Evolutionary conservation across 2,329 filamentous ascomycete species (phyloP).

Genomic region (Exserohilum rostratum): DNA sequence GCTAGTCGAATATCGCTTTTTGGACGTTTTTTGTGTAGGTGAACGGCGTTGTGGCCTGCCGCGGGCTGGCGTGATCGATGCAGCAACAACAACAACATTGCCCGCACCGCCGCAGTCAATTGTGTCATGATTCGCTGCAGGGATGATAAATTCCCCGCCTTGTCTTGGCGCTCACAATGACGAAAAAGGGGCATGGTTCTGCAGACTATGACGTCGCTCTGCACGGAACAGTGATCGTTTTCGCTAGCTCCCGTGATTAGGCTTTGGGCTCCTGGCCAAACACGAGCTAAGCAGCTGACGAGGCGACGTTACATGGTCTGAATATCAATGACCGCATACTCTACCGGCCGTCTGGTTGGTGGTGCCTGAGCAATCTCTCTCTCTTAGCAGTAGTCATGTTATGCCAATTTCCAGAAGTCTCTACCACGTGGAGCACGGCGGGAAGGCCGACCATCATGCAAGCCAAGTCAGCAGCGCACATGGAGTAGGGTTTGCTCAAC

Average conservation of each 20-base stretch:
- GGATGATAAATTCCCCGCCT: not conserved
- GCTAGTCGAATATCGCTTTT: not conserved
- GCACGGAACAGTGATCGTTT: not conserved
- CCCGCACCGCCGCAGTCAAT: not conserved
- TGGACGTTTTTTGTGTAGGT: not conserved
- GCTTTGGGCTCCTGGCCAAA: not conserved
- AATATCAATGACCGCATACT: too few relatives aligned
- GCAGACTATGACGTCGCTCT: not conserved
- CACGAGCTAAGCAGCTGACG: not conserved
- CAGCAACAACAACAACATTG: not conserved
- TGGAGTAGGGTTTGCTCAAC: too few relatives aligned
- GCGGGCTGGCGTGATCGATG: not conserved
- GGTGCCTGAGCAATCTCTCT: too few relatives aligned
- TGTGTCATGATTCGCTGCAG: slow-evolving; percentile 2
- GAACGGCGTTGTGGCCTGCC: not conserved
- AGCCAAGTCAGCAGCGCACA: too few relatives aligned
- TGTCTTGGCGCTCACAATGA: not conserved
- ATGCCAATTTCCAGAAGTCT: too few relatives aligned
- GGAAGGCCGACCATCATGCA: too few relatives aligned
- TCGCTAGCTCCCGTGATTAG: slow-evolving; percentile 2
- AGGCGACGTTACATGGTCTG: not conserved
- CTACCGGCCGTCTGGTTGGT: too few relatives aligned
- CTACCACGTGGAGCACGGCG: too few relatives aligned
- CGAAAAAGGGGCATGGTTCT: not conserved
- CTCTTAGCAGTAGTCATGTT: too few relatives aligned